Base-by-base conservation (phyloP, 1,284 basidiomycete genomes). In the Tremellales sp. region DNA sequence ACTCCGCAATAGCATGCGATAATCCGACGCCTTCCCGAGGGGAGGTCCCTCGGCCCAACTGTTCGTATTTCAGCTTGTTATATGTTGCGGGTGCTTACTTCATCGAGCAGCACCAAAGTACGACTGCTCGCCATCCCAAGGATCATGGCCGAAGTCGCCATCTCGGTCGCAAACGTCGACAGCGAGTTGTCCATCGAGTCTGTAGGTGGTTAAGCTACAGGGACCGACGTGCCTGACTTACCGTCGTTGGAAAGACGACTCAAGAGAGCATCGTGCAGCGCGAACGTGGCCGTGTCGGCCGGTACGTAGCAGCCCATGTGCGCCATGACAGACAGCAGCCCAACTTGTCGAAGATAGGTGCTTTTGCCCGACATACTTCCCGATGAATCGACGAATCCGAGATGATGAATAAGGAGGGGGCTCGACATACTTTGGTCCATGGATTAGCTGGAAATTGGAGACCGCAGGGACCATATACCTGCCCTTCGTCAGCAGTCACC, bases 151-250 rank as follows among this genome's bases (percentile, higher is more conserved):
- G 84, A 84, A 1, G 87, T 84, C 0, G 85, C 82, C 88, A 97
- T 96, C 70, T 97, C 91, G 51, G 83, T 84, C 0, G 89, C 89
- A 72, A 97, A 97, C 0, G 92, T 96, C 57, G 91, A 94, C 13
- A 96, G 71, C 48, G 81, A 87, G 64, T 84, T 85, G 68, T 93
- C 89, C 61, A 92, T 81, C 58, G 61, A 64, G 53, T 77, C 71
- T 72, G 27, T 8, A 39, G 11, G 6, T n/a, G n/a, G n/a, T n/a
- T 23, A 10, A 22, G 12, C 19, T 22, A 19, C 25, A 11, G 5
- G 27, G 29, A 24, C 12, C 52, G n/a, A n/a, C n/a, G 49, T 2
- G 52, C 56, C 50, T 13, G 56, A 50, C 74, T 62, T 29, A 74
- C 72, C 66, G 56, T 97, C 90, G 59, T 97, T 96, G 0, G 89